Base-by-base conservation (phyloP, 345 rosid genomes). In the Salix koriyanagi region DNA sequence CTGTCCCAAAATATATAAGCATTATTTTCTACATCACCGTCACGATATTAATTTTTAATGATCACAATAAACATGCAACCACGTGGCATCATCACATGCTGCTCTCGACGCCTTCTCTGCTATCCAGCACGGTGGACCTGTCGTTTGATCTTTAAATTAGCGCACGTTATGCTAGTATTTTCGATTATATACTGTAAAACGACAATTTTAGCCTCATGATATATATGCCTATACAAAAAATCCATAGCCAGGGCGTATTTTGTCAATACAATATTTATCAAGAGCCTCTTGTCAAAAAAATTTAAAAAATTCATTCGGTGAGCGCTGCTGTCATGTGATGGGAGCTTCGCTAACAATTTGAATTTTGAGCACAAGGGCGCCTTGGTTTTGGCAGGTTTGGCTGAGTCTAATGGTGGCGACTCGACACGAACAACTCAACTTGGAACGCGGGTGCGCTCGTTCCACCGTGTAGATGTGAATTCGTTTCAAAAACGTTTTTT, bases 51-150 rank as follows among this genome's bases (percentile, higher is more conserved):
- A 25, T 39, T 60, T 34, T 21, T 30, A 18, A 19, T 2, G 4
- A 70, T 39, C 44, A 67, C 36, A 18, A 56, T 39, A 50, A 42
- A 23, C 3, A 3, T 2, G 32, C 28, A 3, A 1, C 73, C 87
- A 80, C 81, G 82, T 79, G 82, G 83, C 83, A 56, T 56, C 46
- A 79, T 83, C 86, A 79, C 84, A 76, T 83, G 83, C 37, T 73
- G 76, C 65, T 41, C 28, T 75, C 28, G 5, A 9, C 41, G 23
- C 73, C 32, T 34, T 50, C 72, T 32, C 3, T 70, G 74, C 74
- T 15, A 58, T 69, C 79, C 86, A 76, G 70, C 6, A 34, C 36
- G 36, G 36, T 4, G 37, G 37, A 36, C 62, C 10, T 58, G 62
- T 58, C 62, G 62, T 23, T 5, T 58, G 28, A n/a, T 9, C 5